Evolutionary conservation across 495 filamentous ascomycete genomes (phyloP).

Genomic region (Bacidia gigantensis): DNA sequence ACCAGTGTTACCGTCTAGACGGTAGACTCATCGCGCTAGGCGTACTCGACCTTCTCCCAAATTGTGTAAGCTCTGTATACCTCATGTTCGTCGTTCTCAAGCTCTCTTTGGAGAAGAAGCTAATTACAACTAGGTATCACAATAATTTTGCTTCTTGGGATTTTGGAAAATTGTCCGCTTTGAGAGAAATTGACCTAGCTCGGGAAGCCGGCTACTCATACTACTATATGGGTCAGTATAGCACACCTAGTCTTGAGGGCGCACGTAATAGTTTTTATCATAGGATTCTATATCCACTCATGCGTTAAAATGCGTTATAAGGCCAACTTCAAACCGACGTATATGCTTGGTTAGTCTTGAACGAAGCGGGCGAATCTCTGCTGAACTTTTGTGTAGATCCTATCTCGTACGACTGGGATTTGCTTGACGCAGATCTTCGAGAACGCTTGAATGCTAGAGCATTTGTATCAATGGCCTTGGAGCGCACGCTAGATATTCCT

Average conservation of each 20-base stretch:
- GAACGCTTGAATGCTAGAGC: slow-evolving; percentile 47
- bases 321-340: slow-evolving; percentile 68
- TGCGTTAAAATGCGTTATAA: slow-evolving; percentile 85
- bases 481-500: slow-evolving; percentile 22
- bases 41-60: slow-evolving; percentile 76
- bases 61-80: slow-evolving; percentile 86
- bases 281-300: slow-evolving; percentile 57
- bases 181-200: slow-evolving; percentile 71
- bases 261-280: not conserved
- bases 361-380: not conserved
- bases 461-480: slow-evolving; percentile 54
- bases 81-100: slow-evolving; percentile 45
- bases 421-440: slow-evolving; percentile 52
- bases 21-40: slow-evolving; percentile 77
- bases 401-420: slow-evolving; percentile 60
- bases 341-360: slow-evolving; percentile 46
- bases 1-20: slow-evolving; percentile 89
- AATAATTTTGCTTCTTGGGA: slow-evolving; percentile 64
- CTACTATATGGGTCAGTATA: slow-evolving; percentile 57
- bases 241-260: slow-evolving; percentile 21
- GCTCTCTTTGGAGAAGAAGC: not conserved
- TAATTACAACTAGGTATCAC: slow-evolving; percentile 43
- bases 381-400: slow-evolving; percentile 39
- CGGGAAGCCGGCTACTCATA: slow-evolving; percentile 58
- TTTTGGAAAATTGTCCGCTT: slow-evolving; percentile 77